Percentiles rank a stretch among this genome's conserved stretches.
Conservation (phyloP, 495 filamentous ascomycete species). For the Endocarpon pusillum region DNA sequence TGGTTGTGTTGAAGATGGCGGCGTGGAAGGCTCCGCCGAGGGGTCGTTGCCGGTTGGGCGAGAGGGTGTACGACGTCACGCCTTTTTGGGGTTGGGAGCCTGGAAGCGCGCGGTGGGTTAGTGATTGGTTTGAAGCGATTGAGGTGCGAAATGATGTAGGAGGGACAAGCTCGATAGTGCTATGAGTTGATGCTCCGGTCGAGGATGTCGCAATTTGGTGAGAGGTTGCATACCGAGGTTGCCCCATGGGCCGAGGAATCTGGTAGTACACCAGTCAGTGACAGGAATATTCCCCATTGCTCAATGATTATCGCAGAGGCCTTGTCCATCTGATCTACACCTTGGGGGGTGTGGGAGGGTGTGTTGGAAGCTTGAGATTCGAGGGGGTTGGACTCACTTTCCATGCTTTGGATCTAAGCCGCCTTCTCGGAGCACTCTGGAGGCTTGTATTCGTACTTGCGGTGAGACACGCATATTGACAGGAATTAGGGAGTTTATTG, state of each 20-base stretch:
- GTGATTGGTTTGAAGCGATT: no score
- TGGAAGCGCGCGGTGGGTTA: slow-evolving; percentile 25
- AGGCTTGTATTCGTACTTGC: slow-evolving; percentile 50
- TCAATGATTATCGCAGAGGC: no score
- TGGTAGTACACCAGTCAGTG: slow-evolving; percentile 26
- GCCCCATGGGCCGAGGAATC: slow-evolving; percentile 77
- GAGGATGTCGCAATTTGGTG: neutral
- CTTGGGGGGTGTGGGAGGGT: no score
- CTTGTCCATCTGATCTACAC: no score
- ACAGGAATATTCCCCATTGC: no score
- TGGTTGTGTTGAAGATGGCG: slow-evolving; percentile 48
- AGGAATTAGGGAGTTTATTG: no score
- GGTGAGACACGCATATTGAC: no score
- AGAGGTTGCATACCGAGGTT: slow-evolving; percentile 48
- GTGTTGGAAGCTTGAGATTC: no score
- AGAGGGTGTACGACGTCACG: slow-evolving; percentile 42
- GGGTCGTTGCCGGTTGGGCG: slow-evolving; percentile 47
- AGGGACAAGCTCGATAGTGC: neutral
- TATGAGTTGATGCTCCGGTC: neutral
- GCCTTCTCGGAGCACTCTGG: slow-evolving; percentile 26
- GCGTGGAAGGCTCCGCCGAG: slow-evolving; percentile 42
- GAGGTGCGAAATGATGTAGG: no score
- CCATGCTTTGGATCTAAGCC: slow-evolving; percentile 43
- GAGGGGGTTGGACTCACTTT: slow-evolving; percentile 40
- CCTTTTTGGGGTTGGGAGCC: slow-evolving; percentile 45